Base-by-base conservation (phyloP, 106 monocot species). In the Acorus calamus region DNA sequence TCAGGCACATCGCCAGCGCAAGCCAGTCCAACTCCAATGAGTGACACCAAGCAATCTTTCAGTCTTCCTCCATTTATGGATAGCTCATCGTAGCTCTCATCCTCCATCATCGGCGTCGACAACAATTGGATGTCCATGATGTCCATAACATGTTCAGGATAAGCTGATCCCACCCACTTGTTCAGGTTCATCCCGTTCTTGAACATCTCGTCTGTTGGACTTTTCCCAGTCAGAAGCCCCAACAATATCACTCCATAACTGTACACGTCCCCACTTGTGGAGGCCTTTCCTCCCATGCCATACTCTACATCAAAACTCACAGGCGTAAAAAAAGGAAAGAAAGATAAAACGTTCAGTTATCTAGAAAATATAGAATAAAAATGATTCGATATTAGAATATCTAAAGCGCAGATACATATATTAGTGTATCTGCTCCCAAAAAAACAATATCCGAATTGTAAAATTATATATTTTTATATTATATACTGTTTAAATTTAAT, bases 181-280 rank as follows among this genome's bases (percentile, higher is more conserved):
- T 44, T 61, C 3, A 78, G 46, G 9, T 49, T 71, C 47, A 77
- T 14, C 2, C 6, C 67, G 4, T 53, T 67, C 14, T 7, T 55
- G 52, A 78, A 78, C 50, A 43, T 42, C 9, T 69, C 68, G 49
- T 69, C 56, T 0, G 69, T 69, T 5, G 79, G 79, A 14, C 73
- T 79, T 65, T 70, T 79, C 41, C 74, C 79, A 1, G 79, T 73
- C n/a, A 79, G n/a, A 42, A 79, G 53, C 52, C 69, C 79, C 2
- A 79, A 41, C 1, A 79, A 55, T 60, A 79, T 53, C 11, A 74
- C 58, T 0, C 79, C 74, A 7, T 66, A 79, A 47, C 79, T 79
- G 48, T 79, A 79, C 2, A 66, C 73, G 44, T 79, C 79, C 3
- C 79, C 79, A 58, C 46, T 63, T 3, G 69, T 56, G 5, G 79